A percentile compares a stretch with the other conserved stretches of the same genome.
These are phyloP conservation scores for Hanseniaspora gamundiae DNA, from an alignment of 1,139 yeast genomes.

Conservation along the genomic window DNA sequence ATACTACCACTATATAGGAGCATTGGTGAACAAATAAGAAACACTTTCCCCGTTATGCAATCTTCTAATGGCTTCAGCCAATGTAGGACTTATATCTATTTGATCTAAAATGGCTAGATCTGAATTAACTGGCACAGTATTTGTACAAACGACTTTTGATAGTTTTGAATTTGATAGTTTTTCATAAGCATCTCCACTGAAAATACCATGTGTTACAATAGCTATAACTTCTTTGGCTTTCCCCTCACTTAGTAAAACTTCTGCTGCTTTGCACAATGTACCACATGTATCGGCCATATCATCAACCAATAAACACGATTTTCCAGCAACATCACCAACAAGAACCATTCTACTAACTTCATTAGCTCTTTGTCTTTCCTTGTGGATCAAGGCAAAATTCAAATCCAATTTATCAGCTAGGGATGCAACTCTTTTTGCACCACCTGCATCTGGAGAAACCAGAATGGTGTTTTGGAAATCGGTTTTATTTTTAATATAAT, in stretches of 20 bases:
- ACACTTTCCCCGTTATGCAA: conserved; percentile 96
- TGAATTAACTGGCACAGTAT: conserved; percentile 85
- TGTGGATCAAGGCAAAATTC: conserved; percentile 91
- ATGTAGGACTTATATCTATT: conserved; percentile 75
- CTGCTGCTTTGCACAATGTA: conserved; percentile 92
- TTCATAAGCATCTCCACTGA: conserved; percentile 78
- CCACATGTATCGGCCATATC: conserved; percentile 99
- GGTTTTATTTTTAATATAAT: conserved; percentile 70
- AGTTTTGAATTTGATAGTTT: conserved; percentile 71
- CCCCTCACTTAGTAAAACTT: conserved; percentile 57
- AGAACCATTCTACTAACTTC: conserved; percentile 91
- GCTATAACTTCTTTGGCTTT: conserved; percentile 83
- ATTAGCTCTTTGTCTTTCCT: conserved; percentile 90
- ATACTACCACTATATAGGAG: conserved; percentile 26
- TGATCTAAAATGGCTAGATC: conserved; percentile 55
- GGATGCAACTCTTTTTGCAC: conserved; percentile 96
- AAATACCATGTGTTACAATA: conserved; percentile 89
- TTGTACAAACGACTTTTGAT: conserved; percentile 79
- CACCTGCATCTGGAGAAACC: conserved; percentile 97
- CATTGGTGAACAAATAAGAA: conserved; percentile 76
- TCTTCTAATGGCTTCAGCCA: conserved; percentile 95
- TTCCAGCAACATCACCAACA: conserved; percentile 87
- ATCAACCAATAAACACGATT: conserved; percentile 83
- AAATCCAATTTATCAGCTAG: conserved; percentile 86
- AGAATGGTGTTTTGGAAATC: conserved; percentile 64